Evolutionary conservation across 345 rosid genomes (phyloP), one percentile per base, ranked within the genome.

Genomic region (Populus nigra): DNA sequence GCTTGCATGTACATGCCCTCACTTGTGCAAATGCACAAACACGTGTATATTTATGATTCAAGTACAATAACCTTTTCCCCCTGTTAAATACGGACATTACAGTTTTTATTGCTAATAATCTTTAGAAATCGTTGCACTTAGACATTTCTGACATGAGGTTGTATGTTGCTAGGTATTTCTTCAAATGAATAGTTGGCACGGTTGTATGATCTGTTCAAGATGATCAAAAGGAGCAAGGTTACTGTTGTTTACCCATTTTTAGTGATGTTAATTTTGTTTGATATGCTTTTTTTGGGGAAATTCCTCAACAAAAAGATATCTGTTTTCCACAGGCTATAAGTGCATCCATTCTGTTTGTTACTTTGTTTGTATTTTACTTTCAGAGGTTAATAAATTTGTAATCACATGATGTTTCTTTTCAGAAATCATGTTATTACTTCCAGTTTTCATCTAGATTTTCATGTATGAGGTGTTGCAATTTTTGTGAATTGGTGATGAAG

Each of bases 201-300:
- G 93, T 94, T 74, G 97, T 94, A 43, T 90, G 97, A 61, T 89
- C 97, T 8, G 93, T 91, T 76, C 93, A 94, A 77, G 98, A 94
- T 80, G 97, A 94, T 83, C 93, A 92, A 83, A 94, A 91, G 85
- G 98, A 96, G 90, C 96, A 93, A 93, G 98, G 99, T 95, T 36
- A 74, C 79, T 75, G 7, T 74, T 69, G 31, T 41, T 80, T 71
- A 25, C 20, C 39, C 61, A 27, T 66, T 78, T 18, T 29, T 65
- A 5, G 70, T 33, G 10, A 33, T 50, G 12, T n/a, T 50, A 47
- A 29, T 33, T 33, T 66, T 66, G 22, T 4, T 45, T 27, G 22
- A 43, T 47, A 20, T 27, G n/a, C 18, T 50, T 18, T 50, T 50
- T 8, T 50, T 5, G 18, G 18, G 57, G 17, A 50, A 50, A 50